Conservation (phyloP, 768 basidiomycete genomes). For the Sistotremastrum suecicum region DNA sequence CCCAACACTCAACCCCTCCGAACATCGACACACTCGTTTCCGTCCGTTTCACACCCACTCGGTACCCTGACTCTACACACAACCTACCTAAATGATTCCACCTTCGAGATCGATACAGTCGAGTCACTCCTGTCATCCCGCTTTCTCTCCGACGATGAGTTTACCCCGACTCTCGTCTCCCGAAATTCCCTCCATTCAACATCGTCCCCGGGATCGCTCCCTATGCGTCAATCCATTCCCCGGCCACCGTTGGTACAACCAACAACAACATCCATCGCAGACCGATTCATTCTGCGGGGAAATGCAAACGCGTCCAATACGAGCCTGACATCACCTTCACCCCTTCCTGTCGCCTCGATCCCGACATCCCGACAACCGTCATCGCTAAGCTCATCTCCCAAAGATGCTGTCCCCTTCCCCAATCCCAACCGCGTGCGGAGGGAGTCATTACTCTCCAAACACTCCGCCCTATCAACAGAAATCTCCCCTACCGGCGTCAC, state of each 20-base stretch:
- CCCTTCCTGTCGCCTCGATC: constrained; percentile 1
- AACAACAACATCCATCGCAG: constrained; percentile 19
- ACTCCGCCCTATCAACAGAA: too few species aligned
- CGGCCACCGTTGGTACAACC: constrained; percentile 25
- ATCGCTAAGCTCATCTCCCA: background rate
- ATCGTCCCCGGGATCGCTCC: constrained; percentile 27
- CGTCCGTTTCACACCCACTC: constrained; percentile 51
- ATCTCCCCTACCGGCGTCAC: constrained; percentile 5
- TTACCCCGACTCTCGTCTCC: constrained; percentile 59
- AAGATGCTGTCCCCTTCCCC: background rate
- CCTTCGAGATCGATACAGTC: constrained; percentile 62
- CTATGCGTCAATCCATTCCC: constrained; percentile 28
- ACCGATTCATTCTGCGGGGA: constrained; percentile 26
- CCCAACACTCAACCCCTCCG: constrained; percentile 25
- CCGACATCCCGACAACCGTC: constrained; percentile 4
- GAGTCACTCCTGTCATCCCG: constrained; percentile 64
- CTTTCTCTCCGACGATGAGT: constrained; percentile 57
- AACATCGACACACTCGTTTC: constrained; percentile 45
- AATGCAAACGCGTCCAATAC: constrained; percentile 10
- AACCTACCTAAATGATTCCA: constrained; percentile 51
- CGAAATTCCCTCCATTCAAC: constrained; percentile 46
- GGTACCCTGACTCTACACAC: constrained; percentile 49
- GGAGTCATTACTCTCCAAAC: background rate
- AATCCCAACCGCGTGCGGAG: background rate
- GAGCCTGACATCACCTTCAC: constrained; percentile 24